Base-by-base conservation (phyloP, 257 asterid species). In the Forsythia viridissima region DNA sequence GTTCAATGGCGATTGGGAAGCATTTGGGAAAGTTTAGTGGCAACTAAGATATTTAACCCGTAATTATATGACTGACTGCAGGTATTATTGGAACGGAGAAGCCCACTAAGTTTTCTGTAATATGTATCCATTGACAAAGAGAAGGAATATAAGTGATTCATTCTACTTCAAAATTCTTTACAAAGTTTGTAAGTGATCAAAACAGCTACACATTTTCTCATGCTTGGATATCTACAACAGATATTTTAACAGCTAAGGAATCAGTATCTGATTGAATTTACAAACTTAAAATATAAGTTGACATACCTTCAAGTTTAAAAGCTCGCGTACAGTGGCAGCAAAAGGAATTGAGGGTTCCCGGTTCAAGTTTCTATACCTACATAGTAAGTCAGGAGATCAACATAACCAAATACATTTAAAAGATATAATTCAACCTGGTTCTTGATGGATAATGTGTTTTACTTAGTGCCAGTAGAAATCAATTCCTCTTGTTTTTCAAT, bases 251-350 rank as follows among this genome's bases (percentile, higher is more conserved):
- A 46, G 72, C 66, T 48, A 76, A 7, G 77, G 77, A 67, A 48
- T 39, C 38, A n/a, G 61, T 77, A 34, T 38, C 52, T 12, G 59
- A 16, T 18, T 41, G 8, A 10, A 48, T 41, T 41, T 76, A n/a
- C 67, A 30, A 10, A 65, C 11, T 12, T 61, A 77, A 70, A 57
- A 74, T 48, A 55, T 73, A 38, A 43, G 67, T 52, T 34, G 70
- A 74, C 86, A 46, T 87, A 92, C 99, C 89, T 93, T 95, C 77
- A 72, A 82, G 85, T 74, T 79, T 77, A 95, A 76, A 79, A 95
- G 97, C 82, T 94, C 97, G 2, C 87, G 97, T 76, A 95, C 90
- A 74, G 87, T 83, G 80, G 88, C 80, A 85, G 90, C 96, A 43
- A 92, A 84, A 70, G 90, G 79, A 88, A 55, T 74, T 37, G 86